These are phyloP conservation scores for Aspergillus melleus DNA, from an alignment of 2,329 filamentous ascomycete genomes.

Conservation along the genomic window DNA sequence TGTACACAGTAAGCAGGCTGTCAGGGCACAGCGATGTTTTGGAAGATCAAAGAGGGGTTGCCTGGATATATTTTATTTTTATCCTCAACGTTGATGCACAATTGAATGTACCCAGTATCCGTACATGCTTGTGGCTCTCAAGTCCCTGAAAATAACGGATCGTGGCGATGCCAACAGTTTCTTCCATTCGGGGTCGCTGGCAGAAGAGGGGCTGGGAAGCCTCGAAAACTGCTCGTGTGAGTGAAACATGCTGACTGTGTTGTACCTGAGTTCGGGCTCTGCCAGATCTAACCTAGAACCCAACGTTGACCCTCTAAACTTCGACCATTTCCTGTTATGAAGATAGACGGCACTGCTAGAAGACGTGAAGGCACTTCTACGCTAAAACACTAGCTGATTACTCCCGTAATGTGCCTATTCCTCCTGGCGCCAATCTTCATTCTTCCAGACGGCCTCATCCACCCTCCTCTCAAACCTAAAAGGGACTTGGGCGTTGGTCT, in stretches of 20 bases:
- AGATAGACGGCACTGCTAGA: background rate
- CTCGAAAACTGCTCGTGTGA: constrained; percentile 12
- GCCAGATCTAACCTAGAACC: constrained; percentile 15
- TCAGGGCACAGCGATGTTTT: constrained; percentile 14
- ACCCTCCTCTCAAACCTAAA: constrained; percentile 16
- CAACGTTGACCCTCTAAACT: constrained; percentile 13
- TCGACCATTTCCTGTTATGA: constrained; percentile 8
- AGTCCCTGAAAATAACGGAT: background rate
- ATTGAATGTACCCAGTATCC: background rate
- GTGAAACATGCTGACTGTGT: constrained; percentile 8
- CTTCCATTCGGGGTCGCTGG: background rate
- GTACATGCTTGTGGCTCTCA: background rate
- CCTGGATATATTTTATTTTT: background rate
- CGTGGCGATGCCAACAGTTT: background rate
- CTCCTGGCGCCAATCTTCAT: constrained; percentile 24
- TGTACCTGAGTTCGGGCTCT: constrained; percentile 20
- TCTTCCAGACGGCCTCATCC: constrained; percentile 18
- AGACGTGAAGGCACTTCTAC: background rate
- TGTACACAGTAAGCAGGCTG: constrained; percentile 3
- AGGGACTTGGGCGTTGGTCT: constrained; percentile 5
- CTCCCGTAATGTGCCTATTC: constrained; percentile 20
- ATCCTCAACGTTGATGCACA: background rate
- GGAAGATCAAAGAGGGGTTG: background rate
- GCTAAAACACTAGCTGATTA: background rate
- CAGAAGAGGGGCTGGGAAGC: background rate